These are phyloP conservation scores for Oryza nivara DNA, from an alignment of 176 grass and related monocot species.

Conservation along the genomic window DNA sequence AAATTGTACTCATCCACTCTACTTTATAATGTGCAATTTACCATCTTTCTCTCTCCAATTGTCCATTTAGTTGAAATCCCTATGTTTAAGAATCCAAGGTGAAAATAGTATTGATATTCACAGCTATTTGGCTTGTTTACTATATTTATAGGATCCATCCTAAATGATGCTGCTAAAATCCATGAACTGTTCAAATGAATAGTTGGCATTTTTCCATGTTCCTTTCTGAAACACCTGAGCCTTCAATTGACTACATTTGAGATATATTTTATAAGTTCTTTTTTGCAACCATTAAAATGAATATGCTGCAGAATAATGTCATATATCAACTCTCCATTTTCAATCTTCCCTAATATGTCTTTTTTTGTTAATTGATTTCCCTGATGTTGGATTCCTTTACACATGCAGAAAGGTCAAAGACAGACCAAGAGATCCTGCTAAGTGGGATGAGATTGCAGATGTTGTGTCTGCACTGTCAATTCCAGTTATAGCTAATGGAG, in stretches of 20 bases:
- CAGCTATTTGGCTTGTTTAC: not conserved
- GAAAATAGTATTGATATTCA: conserved; percentile 3
- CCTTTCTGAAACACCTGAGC: not conserved
- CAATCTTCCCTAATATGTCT: not conserved
- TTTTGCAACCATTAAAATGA: conserved; percentile 26
- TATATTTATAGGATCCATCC: conserved; percentile 19
- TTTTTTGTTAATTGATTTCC: conserved; percentile 11
- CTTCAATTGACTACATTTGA: conserved; percentile 23
- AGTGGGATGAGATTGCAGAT: conserved; percentile 95
- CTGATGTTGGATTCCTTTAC: conserved; percentile 12
- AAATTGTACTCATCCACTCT: not conserved
- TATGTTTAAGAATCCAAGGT: not conserved
- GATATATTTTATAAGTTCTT: not conserved
- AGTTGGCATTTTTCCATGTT: not conserved
- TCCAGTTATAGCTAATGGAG: conserved; percentile 98
- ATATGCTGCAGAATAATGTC: conserved; percentile 9
- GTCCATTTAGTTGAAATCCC: not conserved
- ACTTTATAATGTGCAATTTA: conserved; percentile 23
- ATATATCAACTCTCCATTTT: not conserved
- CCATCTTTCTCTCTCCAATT: conserved; percentile 26
- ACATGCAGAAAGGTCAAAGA: conserved; percentile 88
- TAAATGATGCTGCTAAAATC: conserved; percentile 11
- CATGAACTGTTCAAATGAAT: not conserved
- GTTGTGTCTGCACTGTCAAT: conserved; percentile 87
- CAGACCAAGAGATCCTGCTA: conserved; percentile 89